Base-by-base conservation (phyloP, 805 yeast genomes). In the Ogataea naganishii region DNA sequence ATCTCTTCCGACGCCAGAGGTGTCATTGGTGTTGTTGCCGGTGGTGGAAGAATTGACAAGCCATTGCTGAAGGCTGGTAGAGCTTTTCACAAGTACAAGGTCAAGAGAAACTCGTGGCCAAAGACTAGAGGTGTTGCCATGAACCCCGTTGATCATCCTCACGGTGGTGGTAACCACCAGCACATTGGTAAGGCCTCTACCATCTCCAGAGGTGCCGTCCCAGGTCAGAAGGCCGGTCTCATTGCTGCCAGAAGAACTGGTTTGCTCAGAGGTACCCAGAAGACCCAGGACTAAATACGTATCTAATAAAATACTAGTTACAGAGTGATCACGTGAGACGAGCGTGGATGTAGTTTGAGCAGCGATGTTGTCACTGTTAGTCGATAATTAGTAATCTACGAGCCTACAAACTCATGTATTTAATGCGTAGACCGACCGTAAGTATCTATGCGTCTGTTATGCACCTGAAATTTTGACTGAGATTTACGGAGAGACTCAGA, bases 101-200 rank as follows among this genome's bases (percentile, higher is more conserved):
- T 88, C 60, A 92, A 92, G 94, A 80, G 97, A 76, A 86, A 92
- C 95, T 85, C 95, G 51, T 92, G 97, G 97, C 98, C 98, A 73
- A 88, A 85, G 83, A 92, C 97, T 63, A 86, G 97, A 78, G 98
- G 97, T 89, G 97, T 89, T 66, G 98, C 98, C 67, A 89, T 92
- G 98, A 89, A 89, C 77, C 97, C 97, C 69, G 98, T 89, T 68
- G 98, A 89, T 69, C 98, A 89, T 78, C 98, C 98, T 68, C 98
- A 89, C 71, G 98, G 98, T 84, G 97, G 98, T 89, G 98, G 98
- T 89, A 88, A 88, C 95, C 97, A 89, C 73, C 97, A 89, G 78
- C 97, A 89, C 71, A 89, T 88, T 75, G 97, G 97, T 86, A 89
- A 89, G 80, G 96, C 97, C 61, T 89, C 97, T 58, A 89, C 97